Evolutionary conservation across 495 filamentous ascomycete species (phyloP), one percentile per base, ranked within the genome.

Genomic region (Talaromyces adpressus): DNA sequence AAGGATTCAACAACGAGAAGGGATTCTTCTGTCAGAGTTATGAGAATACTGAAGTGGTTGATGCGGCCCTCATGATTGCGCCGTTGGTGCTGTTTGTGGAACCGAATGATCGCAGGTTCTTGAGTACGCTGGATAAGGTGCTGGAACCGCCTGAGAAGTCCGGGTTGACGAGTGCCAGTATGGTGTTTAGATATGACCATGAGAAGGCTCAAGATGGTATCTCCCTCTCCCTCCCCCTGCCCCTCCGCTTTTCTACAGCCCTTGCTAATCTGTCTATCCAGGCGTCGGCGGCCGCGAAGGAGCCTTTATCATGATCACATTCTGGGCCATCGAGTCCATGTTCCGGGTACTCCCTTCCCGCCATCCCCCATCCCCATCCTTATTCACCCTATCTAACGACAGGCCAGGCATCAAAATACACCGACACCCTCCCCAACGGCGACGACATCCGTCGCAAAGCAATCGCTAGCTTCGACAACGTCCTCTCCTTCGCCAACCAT

Each of bases 281-380:
- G 87, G 88, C n/a, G 84, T 91, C 4, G 85, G 86, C 39, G 88
- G 88, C 22, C 77, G 83, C 30, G 88, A 91, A 72, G 88, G 88
- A n/a, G 87, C 87, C 20, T 91, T 91, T 68, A 83, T 82, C 69
- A 90, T 91, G 87, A 88, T 87, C 63, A 91, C 87, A 0, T 91
- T 89, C 72, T 90, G 88, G 88, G 81, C 90, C 4, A 85, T 90
- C 3, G 88, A 90, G 70, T 86, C 88, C n/a, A 77, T 91, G 74
- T 88, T 87, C 25, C 80, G 88, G 41, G 88, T 82, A 77, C 25
- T 68, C 72, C 3, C 29, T 29, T 29, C 22, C 32, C 49, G 34
- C 25, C 34, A 18, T 30, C 5, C 6, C 4, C 29, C 29, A 6
- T 6, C 29, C 20, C 23, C 20, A 49, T 4, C 23, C 51, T 14